These are phyloP conservation scores for Alternaria sp. DNA, from an alignment of 2,329 filamentous ascomycete species.

Conservation along the genomic window DNA sequence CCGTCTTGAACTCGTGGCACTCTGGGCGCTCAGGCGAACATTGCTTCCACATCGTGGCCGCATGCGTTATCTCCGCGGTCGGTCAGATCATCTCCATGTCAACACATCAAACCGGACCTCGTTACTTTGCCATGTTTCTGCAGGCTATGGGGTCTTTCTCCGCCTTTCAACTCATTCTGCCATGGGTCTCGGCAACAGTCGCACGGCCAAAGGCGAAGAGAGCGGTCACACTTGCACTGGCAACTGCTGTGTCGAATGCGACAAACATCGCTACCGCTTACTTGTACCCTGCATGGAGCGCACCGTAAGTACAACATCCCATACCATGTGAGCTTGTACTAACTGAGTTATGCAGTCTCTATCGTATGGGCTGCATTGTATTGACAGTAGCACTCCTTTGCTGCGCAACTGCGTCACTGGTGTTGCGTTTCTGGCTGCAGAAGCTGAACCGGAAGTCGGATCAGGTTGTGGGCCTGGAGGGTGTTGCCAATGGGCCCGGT, in stretches of 20 bases:
- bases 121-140: conserved; percentile 71
- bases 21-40: conserved; percentile 65
- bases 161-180: conserved; percentile 43
- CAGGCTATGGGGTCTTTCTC: conserved; percentile 32
- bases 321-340: background rate
- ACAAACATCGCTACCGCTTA: conserved; percentile 48
- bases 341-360: conserved; percentile 7
- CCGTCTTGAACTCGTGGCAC: conserved; percentile 64
- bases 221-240: conserved; percentile 40
- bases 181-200: conserved; percentile 47
- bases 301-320: conserved; percentile 16
- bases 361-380: conserved; percentile 36
- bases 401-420: conserved; percentile 23
- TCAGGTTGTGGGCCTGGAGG: conserved; percentile 20
- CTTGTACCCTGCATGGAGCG: conserved; percentile 29
- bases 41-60: conserved; percentile 53
- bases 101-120: conserved; percentile 60
- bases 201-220: conserved; percentile 48
- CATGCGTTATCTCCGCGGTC: conserved; percentile 25
- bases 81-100: conserved; percentile 54
- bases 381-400: conserved; percentile 27
- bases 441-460: conserved; percentile 27
- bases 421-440: conserved; percentile 27
- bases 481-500: conserved; percentile 23
- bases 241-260: conserved; percentile 48